Base-by-base conservation (phyloP, 2,329 filamentous ascomycete genomes). In the Arthroderma sp. region DNA sequence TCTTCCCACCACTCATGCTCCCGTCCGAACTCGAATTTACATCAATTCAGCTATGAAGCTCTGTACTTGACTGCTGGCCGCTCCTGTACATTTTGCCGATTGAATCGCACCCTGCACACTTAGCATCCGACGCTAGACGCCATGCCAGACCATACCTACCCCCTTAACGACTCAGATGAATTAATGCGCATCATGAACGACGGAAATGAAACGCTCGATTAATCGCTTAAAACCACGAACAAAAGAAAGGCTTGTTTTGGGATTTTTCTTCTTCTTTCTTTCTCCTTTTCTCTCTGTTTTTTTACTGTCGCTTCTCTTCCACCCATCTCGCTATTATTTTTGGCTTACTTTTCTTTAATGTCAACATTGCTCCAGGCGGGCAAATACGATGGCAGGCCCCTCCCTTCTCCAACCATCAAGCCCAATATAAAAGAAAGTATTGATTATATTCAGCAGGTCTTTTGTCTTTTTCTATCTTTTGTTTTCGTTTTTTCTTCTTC, bases 1-100 rank as follows among this genome's bases (percentile, higher is more conserved):
- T 22, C 15, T 22, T 22, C 15, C 15, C 15, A 22, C 15, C 15
- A 22, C 15, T 22, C 15, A 22, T 22, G 15, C 15, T 22, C 15
- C 15, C 15, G 15, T 22, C 15, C 15, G 15, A 22, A 22, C 15
- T 22, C 15, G 15, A 22, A 22, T 22, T 22, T 22, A 22, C 15
- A 22, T 22, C 15, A 22, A 22, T 22, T 22, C 15, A 22, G 15
- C 15, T 22, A 22, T 22, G 15, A 22, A 22, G 15, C 15, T 22
- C 15, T 22, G 15, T 27, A 42, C 40, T 33, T 28, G 33, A 42
- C 30, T 32, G 40, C 40, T 34, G 40, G 40, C 33, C 10, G 40
- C 40, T 42, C 15, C 36, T 42, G 40, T 42, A 27, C 36, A 42
- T 42, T 42, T 42, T 42, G 40, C 40, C 36, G 30, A 33, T 32